Evolutionary conservation across 164 flowering plant species (phyloP).

Genomic region (Chimonanthus praecox): DNA sequence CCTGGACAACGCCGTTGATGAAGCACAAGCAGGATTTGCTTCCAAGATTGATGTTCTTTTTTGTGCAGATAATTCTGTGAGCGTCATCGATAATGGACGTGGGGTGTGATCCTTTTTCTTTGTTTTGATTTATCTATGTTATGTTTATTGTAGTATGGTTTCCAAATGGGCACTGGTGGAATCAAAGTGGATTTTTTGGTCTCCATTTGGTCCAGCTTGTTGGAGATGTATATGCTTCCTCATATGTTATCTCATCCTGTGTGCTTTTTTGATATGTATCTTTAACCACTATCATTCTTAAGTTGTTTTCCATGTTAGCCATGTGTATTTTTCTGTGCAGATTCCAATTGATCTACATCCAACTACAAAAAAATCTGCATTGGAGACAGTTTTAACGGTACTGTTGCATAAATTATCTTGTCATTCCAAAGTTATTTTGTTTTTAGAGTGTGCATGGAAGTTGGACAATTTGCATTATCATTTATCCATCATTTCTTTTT

Average conservation of each 20-base stretch:
- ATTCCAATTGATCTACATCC: conserved; percentile 95
- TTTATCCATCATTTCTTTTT: too few species aligned
- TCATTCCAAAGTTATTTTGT: too few species aligned
- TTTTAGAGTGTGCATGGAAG: background rate
- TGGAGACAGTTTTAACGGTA: conserved; percentile 99
- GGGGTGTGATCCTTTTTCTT: conserved; percentile 56
- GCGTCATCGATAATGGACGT: conserved; percentile 93
- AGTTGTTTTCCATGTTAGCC: background rate
- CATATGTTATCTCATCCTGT: background rate
- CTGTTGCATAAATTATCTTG: conserved; percentile 1
- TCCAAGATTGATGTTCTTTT: conserved; percentile 65
- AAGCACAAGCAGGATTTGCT: conserved; percentile 97
- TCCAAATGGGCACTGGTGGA: conserved; percentile 1
- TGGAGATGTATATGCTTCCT: background rate
- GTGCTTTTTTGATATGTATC: background rate
- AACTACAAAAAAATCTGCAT: conserved; percentile 74
- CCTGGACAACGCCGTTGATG: conserved; percentile 93
- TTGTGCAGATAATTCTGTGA: conserved; percentile 73
- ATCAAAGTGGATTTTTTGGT: background rate
- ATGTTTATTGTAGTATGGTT: background rate
- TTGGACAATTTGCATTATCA: background rate
- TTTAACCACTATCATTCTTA: background rate
- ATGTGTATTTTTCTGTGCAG: conserved; percentile 34
- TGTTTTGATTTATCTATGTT: background rate
- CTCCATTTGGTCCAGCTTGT: background rate